These are phyloP conservation scores for Colletotrichum lentis DNA, from an alignment of 2,329 filamentous ascomycete species.

Conservation along the genomic window DNA sequence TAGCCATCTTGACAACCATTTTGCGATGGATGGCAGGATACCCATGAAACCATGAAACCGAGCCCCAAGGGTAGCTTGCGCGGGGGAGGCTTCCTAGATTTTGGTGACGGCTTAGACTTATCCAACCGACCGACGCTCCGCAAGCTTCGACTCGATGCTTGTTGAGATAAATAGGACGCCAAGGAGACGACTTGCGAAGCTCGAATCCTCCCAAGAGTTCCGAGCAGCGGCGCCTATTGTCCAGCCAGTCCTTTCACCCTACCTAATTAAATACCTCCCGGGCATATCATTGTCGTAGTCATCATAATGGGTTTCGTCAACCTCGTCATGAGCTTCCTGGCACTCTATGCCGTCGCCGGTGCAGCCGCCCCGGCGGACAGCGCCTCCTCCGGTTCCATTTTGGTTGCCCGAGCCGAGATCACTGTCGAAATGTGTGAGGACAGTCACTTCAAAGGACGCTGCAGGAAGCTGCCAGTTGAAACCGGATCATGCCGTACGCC, in stretches of 20 bases:
- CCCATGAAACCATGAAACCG: conserved; percentile 7
- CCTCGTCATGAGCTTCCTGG: neutral
- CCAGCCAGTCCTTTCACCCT: too few relatives aligned
- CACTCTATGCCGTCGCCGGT: neutral
- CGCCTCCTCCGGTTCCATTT: neutral
- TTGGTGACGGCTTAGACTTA: neutral
- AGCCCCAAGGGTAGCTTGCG: too few relatives aligned
- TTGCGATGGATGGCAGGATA: neutral
- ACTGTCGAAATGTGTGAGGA: conserved; percentile 3
- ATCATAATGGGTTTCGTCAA: neutral
- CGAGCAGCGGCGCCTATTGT: too few relatives aligned
- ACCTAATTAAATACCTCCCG: neutral
- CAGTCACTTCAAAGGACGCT: neutral
- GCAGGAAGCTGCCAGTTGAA: neutral
- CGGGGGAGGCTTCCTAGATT: neutral
- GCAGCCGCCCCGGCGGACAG: neutral
- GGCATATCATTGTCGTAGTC: too few relatives aligned
- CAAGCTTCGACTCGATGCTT: neutral
- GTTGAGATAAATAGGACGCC: neutral
- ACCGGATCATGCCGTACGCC: neutral
- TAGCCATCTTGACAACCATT: neutral
- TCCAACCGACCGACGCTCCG: too few relatives aligned
- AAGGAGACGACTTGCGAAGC: too few relatives aligned
- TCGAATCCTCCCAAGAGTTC: too few relatives aligned
- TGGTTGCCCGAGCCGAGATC: neutral